phyloP scores from a whole-genome alignment of 306 rosid genomes.

The Fragaria ananassa region DNA sequence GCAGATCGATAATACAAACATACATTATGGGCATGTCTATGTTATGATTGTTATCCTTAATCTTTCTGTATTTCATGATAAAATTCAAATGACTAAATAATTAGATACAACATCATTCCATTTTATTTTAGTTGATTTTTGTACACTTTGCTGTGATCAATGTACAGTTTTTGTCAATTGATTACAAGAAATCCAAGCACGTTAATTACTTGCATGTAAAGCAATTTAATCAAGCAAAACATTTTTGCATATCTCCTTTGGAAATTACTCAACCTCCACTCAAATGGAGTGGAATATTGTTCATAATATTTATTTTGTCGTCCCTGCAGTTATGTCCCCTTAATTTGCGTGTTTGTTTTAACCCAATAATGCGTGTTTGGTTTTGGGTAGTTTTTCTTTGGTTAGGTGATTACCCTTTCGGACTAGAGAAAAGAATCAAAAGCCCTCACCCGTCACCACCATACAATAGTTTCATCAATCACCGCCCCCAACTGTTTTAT shows the following conservation, averaged over 20 bases:
- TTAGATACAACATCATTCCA: no score
- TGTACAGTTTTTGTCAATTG: no score
- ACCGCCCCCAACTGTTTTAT: neutral
- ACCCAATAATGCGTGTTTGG: neutral
- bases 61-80: no score
- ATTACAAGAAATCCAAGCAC: neutral
- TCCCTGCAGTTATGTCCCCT: neutral
- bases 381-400: neutral
- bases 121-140: no score
- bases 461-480: conserved; percentile 5
- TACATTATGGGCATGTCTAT: neutral
- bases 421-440: no score
- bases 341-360: neutral
- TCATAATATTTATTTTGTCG: neutral
- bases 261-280: neutral
- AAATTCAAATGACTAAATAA: no score
- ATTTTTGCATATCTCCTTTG: neutral
- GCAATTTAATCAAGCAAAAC: neutral
- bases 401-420: neutral
- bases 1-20: neutral
- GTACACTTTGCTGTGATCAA: no score
- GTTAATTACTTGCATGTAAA: neutral
- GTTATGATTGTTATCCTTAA: no score
- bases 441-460: neutral
- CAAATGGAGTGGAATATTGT: no score